Evolutionary conservation across 305 asterid species (phyloP).

Genomic region (Fraxinus albicans): DNA sequence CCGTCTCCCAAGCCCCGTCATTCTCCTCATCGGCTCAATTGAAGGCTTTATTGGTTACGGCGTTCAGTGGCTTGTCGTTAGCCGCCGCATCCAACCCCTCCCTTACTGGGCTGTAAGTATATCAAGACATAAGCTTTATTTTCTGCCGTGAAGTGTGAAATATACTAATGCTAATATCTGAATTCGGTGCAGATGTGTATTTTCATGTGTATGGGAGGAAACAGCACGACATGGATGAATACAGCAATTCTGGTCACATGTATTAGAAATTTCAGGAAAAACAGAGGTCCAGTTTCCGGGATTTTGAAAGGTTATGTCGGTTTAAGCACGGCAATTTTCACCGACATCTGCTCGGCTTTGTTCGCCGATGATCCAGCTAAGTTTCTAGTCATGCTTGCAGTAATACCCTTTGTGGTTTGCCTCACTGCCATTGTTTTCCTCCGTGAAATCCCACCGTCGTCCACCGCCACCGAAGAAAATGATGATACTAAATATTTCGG

Average conservation of each 20-base stretch:
- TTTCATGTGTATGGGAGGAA: slow-evolving; percentile 92
- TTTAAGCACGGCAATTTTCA: slow-evolving; percentile 84
- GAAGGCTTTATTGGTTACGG: slow-evolving; percentile 32
- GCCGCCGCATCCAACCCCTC: slow-evolving; percentile 26
- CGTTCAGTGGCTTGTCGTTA: slow-evolving; percentile 31
- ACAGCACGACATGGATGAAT: slow-evolving; percentile 99
- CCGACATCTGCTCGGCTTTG: slow-evolving; percentile 82
- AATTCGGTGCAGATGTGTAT: slow-evolving; percentile 57
- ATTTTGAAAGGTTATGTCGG: slow-evolving; percentile 87
- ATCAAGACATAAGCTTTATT: background rate
- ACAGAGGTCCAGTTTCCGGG: slow-evolving; percentile 90
- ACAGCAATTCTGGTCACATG: slow-evolving; percentile 81
- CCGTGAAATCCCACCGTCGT: slow-evolving; percentile 81
- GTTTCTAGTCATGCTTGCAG: slow-evolving; percentile 65
- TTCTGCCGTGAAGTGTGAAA: background rate
- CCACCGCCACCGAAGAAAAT: slow-evolving; percentile 50
- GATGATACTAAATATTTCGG: slow-evolving; percentile 68
- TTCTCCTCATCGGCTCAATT: slow-evolving; percentile 26
- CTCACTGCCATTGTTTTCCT: slow-evolving; percentile 67
- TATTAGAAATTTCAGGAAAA: slow-evolving; percentile 75
- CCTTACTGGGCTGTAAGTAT: slow-evolving; percentile 23
- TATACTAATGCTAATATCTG: background rate
- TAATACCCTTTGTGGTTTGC: slow-evolving; percentile 76
- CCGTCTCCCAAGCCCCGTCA: slow-evolving; percentile 16
- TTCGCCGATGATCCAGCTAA: slow-evolving; percentile 73